Evolutionary conservation across 768 basidiomycete genomes (phyloP).

Genomic region (Filobasidium floriforme): DNA sequence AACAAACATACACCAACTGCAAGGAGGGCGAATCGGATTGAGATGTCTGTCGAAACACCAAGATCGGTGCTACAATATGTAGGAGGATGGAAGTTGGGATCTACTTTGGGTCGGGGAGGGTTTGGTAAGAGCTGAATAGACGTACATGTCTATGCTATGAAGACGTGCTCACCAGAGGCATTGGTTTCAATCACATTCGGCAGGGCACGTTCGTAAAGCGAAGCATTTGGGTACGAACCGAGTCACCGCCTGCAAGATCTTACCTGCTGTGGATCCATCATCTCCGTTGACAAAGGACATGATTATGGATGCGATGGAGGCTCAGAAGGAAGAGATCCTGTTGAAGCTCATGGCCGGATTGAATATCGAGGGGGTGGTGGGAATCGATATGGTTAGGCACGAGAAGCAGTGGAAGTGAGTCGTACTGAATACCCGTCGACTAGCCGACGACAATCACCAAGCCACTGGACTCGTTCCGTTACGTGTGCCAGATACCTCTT

Average conservation of each 20-base stretch:
- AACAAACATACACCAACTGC: neutral
- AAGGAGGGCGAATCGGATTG: neutral
- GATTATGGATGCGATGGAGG: conserved; percentile 38
- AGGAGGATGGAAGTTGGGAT: conserved; percentile 37
- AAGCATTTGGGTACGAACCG: conserved; percentile 33
- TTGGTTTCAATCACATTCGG: no score
- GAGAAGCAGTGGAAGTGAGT: conserved; percentile 42
- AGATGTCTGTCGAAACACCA: conserved; percentile 29
- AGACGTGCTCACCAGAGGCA: neutral
- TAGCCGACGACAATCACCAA: neutral
- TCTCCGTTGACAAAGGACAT: conserved; percentile 30
- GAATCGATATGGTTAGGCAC: conserved; percentile 39
- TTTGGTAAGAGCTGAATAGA: conserved; percentile 30
- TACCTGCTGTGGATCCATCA: conserved; percentile 34
- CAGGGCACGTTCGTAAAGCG: conserved; percentile 41
- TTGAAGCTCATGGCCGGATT: conserved; percentile 36
- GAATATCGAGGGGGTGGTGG: conserved; percentile 34
- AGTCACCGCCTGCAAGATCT: conserved; percentile 41
- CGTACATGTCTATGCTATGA: neutral
- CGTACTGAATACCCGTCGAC: neutral
- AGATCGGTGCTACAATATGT: conserved; percentile 33
- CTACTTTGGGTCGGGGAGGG: conserved; percentile 39
- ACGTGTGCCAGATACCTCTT: conserved; percentile 36
- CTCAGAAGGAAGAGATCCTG: conserved; percentile 41
- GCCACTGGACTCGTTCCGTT: neutral